Conservation (phyloP, 78 protist genomes). For the Speleostelium caveatum region DNA sequence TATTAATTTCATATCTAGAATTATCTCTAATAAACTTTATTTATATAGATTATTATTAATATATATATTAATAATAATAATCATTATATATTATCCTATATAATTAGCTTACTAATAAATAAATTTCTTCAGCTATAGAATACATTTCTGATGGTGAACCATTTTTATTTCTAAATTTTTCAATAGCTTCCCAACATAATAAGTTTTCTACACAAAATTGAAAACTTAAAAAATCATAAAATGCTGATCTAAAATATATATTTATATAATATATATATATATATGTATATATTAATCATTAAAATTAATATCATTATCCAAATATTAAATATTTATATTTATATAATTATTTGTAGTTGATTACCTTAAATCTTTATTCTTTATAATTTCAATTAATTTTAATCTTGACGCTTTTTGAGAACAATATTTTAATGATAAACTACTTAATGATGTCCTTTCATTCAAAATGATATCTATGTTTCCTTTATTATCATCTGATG, state of each 20-base stretch:
- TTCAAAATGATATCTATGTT: not conserved
- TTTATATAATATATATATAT: no score
- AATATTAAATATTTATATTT: not conserved
- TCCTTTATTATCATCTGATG: not conserved
- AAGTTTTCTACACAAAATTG: constrained; percentile 74
- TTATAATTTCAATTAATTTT: constrained; percentile 47
- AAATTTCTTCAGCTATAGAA: constrained; percentile 58
- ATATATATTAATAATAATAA: not conserved
- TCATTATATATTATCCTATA: not conserved
- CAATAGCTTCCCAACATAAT: constrained; percentile 77
- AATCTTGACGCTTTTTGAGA: constrained; percentile 10
- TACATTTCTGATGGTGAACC: constrained; percentile 65
- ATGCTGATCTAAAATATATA: constrained; percentile 62
- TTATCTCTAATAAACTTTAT: constrained; percentile 68
- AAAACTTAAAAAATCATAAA: constrained; percentile 35
- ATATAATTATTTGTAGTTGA: not conserved
- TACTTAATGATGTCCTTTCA: not conserved
- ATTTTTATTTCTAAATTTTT: constrained; percentile 50
- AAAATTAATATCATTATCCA: no score
- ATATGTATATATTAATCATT: not conserved
- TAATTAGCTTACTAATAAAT: constrained; percentile 38
- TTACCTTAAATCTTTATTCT: constrained; percentile 50
- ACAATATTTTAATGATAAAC: not conserved
- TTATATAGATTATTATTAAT: not conserved
- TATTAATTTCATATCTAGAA: constrained; percentile 72